Base-by-base conservation (phyloP, 495 filamentous ascomycete species). In the Aspergillus incahuasiensis region DNA sequence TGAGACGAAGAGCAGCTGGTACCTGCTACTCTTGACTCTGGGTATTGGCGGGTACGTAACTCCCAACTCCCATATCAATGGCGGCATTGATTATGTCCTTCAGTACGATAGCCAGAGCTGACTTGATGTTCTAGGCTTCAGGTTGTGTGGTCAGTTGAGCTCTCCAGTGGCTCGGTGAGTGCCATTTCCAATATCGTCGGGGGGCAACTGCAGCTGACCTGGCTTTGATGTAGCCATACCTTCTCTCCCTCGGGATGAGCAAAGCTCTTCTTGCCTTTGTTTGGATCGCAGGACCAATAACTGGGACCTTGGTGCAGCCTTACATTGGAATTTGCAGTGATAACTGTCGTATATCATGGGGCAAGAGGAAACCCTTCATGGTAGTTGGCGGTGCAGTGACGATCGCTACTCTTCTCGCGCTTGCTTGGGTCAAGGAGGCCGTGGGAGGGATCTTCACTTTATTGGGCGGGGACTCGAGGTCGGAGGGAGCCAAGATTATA, bases 221-320 rank as follows among this genome's bases (percentile, higher is more conserved):
- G n/a, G 34, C 42, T 13, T 21, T 35, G 20, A 21, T 51, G 54
- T 63, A 82, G 79, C 84, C 84, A 24, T 87, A 77, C 54, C 75
- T 87, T 1, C 72, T 86, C 15, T 92, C 89, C 6, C 82, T 97
- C 16, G 91, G 91, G 6, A 78, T 97, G 72, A 94, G 86, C 79
- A 97, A 97, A 69, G 86, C 91, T 32, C 72, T 95, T n/a, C 86
- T 96, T 71, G 91, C 91, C 15, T 78, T 95, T 53, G 91, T 96
- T 21, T 97, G 91, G 91, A 91, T 97, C 57, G 91, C 91, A 8
- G 90, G 91, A 3, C 91, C 91, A 5, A 75, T 97, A 21, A 90
- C 90, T 2, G 91, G 91, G 12, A 83, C 83, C 2, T 74, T 97
- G 34, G 91, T 97, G 18, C 91, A 97, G 73, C 91, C 91, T n/a